Conservation (phyloP, 441 rosid genomes). For the Pelargonium citronellum region DNA sequence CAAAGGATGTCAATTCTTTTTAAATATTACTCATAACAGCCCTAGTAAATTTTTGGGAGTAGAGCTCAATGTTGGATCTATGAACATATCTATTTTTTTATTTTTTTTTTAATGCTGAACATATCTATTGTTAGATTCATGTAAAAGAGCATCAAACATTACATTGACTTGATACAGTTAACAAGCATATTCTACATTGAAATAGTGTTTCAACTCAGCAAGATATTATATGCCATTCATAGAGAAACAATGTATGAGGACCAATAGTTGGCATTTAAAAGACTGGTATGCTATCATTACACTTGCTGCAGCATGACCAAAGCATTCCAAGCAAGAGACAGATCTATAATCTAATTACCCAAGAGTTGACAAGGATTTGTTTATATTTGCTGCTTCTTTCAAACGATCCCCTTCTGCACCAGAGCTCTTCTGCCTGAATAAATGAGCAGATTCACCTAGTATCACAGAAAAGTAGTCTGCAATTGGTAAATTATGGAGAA, state of each 20-base stretch:
- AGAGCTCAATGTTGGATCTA: too few relatives aligned
- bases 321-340: constrained; percentile 9
- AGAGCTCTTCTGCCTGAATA: constrained; percentile 79
- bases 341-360: constrained; percentile 46
- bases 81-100: too few relatives aligned
- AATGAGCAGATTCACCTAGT: constrained; percentile 10
- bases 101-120: too few relatives aligned
- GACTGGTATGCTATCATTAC: neutral
- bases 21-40: too few relatives aligned
- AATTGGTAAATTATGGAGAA: constrained; percentile 5
- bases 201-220: neutral
- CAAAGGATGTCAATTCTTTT: too few relatives aligned
- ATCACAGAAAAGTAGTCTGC: constrained; percentile 15
- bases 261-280: neutral
- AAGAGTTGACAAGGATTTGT: constrained; percentile 86
- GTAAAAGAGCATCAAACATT: neutral
- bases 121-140: too few relatives aligned
- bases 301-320: constrained; percentile 4
- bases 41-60: too few relatives aligned
- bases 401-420: constrained; percentile 98
- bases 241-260: neutral
- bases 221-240: neutral
- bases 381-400: constrained; percentile 92
- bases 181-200: neutral
- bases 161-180: neutral